Conservation (phyloP, 108 stramenopile genomes). For the Conticribra guillardii region DNA sequence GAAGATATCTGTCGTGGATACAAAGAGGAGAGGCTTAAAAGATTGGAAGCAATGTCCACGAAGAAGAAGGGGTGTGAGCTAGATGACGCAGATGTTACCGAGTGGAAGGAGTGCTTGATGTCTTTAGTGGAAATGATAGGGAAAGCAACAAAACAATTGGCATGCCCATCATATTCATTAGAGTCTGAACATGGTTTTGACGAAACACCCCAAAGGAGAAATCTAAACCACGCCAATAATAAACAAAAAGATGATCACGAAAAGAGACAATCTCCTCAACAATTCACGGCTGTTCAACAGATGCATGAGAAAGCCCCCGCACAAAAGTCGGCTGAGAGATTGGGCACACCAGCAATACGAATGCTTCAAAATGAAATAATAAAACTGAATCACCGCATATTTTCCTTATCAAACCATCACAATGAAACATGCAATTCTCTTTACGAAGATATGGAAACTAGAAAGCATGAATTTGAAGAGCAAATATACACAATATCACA, state of each 20-base stretch:
- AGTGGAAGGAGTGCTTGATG: constrained; percentile 14
- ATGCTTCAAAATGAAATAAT: background rate
- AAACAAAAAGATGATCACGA: no score
- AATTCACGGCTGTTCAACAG: no score
- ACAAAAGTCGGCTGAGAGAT: background rate
- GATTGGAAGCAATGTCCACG: no score
- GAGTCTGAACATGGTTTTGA: background rate
- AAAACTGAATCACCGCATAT: constrained; percentile 4
- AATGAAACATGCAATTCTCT: constrained; percentile 4
- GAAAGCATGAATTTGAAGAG: constrained; percentile 23
- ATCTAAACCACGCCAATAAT: no score
- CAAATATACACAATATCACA: constrained; percentile 4
- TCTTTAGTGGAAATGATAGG: constrained; percentile 20
- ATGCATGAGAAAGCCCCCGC: background rate
- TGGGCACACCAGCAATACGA: background rate
- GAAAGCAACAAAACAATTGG: background rate
- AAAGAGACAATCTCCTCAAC: no score
- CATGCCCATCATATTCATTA: background rate
- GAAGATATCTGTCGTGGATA: constrained; percentile 28
- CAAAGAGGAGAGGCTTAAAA: background rate
- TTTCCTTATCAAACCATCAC: background rate
- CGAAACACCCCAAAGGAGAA: background rate
- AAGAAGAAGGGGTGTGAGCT: no score
- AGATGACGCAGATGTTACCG: no score
- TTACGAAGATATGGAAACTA: constrained; percentile 17